Base-by-base conservation (phyloP, 169 alveolate species). In the Plasmodium cynomolgi region DNA sequence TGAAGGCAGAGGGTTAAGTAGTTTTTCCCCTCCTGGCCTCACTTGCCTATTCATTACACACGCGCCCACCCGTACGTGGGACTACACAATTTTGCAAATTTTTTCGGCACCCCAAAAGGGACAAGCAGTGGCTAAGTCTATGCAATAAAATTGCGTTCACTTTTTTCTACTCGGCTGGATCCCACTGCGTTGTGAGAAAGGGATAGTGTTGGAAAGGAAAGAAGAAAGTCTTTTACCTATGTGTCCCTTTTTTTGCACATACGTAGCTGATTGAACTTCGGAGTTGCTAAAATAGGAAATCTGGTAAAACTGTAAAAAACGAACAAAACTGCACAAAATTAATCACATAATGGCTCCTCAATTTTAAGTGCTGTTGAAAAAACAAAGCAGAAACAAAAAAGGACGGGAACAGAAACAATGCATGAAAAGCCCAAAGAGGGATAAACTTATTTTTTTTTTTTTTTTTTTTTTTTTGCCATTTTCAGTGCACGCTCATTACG, bases 401-500 rank as follows among this genome's bases (percentile, higher is more conserved):
- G 20, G 33, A 80, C 20, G 41, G 74, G 71, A 44, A 71, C 41
- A 81, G 88, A 44, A 81, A 81, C 79, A 37, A 58, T 84, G 50
- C 44, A 41, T 84, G 82, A 41, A 84, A 68, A 71, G 31, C 39
- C 34, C 74, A 34, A 68, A 84, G 50, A 47, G 83, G 74, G 29
- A 41, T 84, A 71, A 23, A 13, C 44, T 39, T 58, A 62, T 50
- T 83, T 83, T 31, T 80, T 80, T 81, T 68, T 26, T 26, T 81
- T 50, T 81, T 81, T 80, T 80, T 80, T 80, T 80, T 39, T 80
- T 80, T 39, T 41, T 83, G 47, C 41, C 58, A 50, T 41, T 50
- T 68, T 84, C 56, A 26, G 77, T 75, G 93, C 93, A 85, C 80
- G 58, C 58, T 73, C 44, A 29, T 34, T 41, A 4, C 54, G 39